Base-by-base conservation (phyloP, 345 rosid species). In the Clausena lansium region DNA sequence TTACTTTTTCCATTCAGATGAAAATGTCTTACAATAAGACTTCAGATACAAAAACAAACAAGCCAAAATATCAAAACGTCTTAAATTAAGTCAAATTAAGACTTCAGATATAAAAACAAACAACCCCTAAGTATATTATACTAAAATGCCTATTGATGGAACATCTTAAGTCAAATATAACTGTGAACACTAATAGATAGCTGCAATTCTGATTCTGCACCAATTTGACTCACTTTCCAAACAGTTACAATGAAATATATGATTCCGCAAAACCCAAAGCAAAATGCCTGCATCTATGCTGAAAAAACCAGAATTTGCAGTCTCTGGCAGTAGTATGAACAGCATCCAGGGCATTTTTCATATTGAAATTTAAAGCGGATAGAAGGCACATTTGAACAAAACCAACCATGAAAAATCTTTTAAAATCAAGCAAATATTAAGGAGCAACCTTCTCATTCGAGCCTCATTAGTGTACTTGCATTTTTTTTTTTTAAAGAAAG, bases 341-440 rank as follows among this genome's bases (percentile, higher is more conserved):
- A 28, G 59, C 59, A 25, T 58, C 25, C 39, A 41, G 61, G 4
- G 57, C 27, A 2, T 59, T 72, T 36, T 59, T 30, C 76, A 73
- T 39, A 41, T 25, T 60, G 68, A 22, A 24, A 74, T 19, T 28
- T 28, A 61, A n/a, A 33, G 32, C 8, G 39, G 19, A 41, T 11
- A 41, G 7, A 27, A 9, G 38, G 69, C 22, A 3, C 38, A 61
- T 28, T 74, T 39, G 20, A 19, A 30, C 6, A 52, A 60, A 41
- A 10, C 30, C 69, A 62, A 62, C 67, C 68, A 19, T 19, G 33
- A 30, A 2, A 41, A 73, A 59, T 33, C 24, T 24, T 59, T 32
- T 14, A 59, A 36, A 54, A 73, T 25, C 57, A 73, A 73, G 22
- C 36, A 73, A 55, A 38, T 73, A 38, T 60, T 41, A 55, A 61